These are phyloP conservation scores for Albugo candida DNA, from an alignment of 352 stramenopile species.

Conservation along the genomic window DNA sequence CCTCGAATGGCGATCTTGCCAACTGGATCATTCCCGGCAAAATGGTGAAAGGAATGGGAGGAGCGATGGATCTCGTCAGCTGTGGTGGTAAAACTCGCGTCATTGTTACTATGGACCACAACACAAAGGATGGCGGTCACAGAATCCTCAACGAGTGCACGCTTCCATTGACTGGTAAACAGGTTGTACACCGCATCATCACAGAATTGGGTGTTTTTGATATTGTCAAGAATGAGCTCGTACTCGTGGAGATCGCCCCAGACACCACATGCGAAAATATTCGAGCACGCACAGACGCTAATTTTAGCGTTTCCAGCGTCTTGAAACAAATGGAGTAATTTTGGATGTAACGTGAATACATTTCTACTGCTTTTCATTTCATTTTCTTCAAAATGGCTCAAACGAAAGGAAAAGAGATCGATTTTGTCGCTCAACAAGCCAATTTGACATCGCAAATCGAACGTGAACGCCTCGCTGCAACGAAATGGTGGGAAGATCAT, in stretches of 20 bases:
- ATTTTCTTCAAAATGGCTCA: not conserved
- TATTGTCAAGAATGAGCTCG: conserved; percentile 42
- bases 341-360: too few relatives aligned
- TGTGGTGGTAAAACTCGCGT: conserved; percentile 67
- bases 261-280: conserved; percentile 71
- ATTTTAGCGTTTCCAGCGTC: conserved; percentile 36
- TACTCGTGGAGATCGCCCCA: conserved; percentile 78
- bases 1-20: conserved; percentile 85
- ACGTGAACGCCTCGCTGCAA: conserved; percentile 50
- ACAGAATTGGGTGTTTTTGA: conserved; percentile 83
- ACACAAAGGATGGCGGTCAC: conserved; percentile 81
- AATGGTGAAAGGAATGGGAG: conserved; percentile 95
- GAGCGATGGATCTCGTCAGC: conserved; percentile 93
- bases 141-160: conserved; percentile 91
- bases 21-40: conserved; percentile 95
- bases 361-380: too few relatives aligned
- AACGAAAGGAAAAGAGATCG: conserved; percentile 30
- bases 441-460: conserved; percentile 70
- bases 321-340: conserved; percentile 48
- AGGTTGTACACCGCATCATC: conserved; percentile 86
- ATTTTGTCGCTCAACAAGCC: conserved; percentile 70
- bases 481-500: conserved; percentile 70
- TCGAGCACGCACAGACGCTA: conserved; percentile 47
- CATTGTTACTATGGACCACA: conserved; percentile 96
- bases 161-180: conserved; percentile 87